Evolutionary conservation across 108 stramenopile genomes (phyloP).

Genomic region (Fragilariopsis cylindrus): DNA sequence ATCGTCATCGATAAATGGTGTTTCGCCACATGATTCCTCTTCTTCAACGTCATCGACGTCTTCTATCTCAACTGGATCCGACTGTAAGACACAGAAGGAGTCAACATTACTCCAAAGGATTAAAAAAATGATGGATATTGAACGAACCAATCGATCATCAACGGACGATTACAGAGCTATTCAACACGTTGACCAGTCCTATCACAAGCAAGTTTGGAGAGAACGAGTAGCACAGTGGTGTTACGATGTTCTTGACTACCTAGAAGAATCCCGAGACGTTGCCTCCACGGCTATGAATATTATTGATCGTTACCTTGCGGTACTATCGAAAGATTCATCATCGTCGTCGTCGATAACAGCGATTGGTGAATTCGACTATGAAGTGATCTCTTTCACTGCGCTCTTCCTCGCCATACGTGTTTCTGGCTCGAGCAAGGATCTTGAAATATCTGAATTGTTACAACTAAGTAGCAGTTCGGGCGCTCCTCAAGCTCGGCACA

Average conservation of each 20-base stretch:
- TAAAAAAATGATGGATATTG: neutral
- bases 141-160: neutral
- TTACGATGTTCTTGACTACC: conserved; percentile 52
- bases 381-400: conserved; percentile 37
- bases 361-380: conserved; percentile 29
- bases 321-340: neutral
- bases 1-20: neutral
- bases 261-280: conserved; percentile 32
- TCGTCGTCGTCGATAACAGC: neutral
- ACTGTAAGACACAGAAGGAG: too few species aligned
- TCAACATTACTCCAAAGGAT: neutral
- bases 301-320: conserved; percentile 39
- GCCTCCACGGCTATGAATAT: conserved; percentile 55
- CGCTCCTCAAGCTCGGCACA: conserved; percentile 21
- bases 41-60: too few species aligned
- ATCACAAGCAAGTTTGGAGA: conserved; percentile 36
- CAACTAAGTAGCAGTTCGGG: conserved; percentile 32
- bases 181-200: neutral
- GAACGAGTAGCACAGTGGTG: conserved; percentile 49
- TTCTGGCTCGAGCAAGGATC: conserved; percentile 24
- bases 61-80: too few species aligned
- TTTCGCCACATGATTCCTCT: neutral
- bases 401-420: conserved; percentile 46
- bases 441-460: conserved; percentile 36
- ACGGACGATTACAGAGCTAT: conserved; percentile 9